Conservation (phyloP, 1,139 yeast species). For the Trichomonascaceae sp. region DNA sequence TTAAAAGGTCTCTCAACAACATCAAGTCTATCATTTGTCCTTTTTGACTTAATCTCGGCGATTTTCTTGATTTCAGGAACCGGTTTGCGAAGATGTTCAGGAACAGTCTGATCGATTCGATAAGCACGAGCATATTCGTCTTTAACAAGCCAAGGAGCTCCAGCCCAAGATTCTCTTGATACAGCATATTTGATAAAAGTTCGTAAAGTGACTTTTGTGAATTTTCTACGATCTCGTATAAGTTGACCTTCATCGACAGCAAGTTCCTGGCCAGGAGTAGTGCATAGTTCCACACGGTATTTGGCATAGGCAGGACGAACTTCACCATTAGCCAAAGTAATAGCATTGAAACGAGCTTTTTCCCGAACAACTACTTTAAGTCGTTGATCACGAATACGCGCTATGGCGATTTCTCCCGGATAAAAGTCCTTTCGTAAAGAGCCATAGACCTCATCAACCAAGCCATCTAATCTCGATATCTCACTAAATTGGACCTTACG, state of each 20-base stretch:
- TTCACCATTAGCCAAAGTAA: constrained; percentile 40
- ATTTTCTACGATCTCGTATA: constrained; percentile 75
- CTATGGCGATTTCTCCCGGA: constrained; percentile 81
- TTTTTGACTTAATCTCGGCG: background rate
- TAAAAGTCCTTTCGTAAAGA: constrained; percentile 77
- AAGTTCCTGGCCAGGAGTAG: constrained; percentile 46
- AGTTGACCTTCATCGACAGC: constrained; percentile 70
- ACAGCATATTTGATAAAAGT: constrained; percentile 84
- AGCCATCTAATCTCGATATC: constrained; percentile 74
- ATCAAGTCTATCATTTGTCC: background rate
- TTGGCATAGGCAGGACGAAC: constrained; percentile 58
- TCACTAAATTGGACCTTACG: constrained; percentile 77
- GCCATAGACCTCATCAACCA: constrained; percentile 72
- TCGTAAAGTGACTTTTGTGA: constrained; percentile 84
- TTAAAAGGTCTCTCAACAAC: background rate
- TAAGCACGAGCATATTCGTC: constrained; percentile 47
- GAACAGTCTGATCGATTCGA: constrained; percentile 33
- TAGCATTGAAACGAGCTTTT: constrained; percentile 37
- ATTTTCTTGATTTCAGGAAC: constrained; percentile 4
- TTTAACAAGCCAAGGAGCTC: constrained; percentile 97
- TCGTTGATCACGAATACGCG: constrained; percentile 41
- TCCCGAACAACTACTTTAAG: constrained; percentile 53
- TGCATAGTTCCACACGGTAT: constrained; percentile 59
- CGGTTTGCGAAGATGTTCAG: constrained; percentile 25
- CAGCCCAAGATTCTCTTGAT: constrained; percentile 73